A percentile compares a stretch with the other conserved stretches of the same genome.
phyloP scores from a whole-genome alignment of 306 rosid genomes.

The Prinsepia uniflora region DNA sequence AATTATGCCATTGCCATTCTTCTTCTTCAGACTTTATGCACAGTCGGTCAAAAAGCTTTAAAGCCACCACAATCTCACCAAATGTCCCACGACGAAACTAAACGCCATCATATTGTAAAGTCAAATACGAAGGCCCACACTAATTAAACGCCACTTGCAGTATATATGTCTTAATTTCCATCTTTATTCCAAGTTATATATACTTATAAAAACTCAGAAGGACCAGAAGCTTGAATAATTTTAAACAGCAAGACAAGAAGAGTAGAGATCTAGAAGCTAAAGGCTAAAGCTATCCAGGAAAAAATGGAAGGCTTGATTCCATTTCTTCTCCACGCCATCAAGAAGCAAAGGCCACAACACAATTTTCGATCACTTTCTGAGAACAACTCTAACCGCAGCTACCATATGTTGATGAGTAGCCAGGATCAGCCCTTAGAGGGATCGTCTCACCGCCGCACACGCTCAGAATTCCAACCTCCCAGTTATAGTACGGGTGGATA shows the following conservation, averaged over 20 bases:
- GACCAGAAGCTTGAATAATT: neutral
- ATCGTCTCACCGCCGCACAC: conserved; percentile 66
- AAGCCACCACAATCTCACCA: conserved; percentile 3
- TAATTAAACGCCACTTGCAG: no score
- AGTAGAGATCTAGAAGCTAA: no score
- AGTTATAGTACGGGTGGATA: no score
- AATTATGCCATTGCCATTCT: no score
- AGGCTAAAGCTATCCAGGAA: neutral
- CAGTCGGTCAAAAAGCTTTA: neutral
- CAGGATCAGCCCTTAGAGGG: conserved; percentile 35
- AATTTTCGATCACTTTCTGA: conserved; percentile 42
- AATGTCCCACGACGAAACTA: neutral
- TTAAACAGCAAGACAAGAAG: neutral
- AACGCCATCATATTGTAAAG: neutral
- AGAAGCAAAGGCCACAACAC: conserved; percentile 50
- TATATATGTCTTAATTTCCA: neutral
- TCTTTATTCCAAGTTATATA: neutral
- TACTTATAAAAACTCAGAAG: no score
- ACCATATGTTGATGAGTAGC: conserved; percentile 46
- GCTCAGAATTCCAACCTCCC: conserved; percentile 57
- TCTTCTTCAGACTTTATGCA: no score
- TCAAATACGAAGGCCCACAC: neutral
- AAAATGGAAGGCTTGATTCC: conserved; percentile 85
- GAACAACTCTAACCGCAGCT: conserved; percentile 51
- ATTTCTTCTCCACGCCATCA: conserved; percentile 57